Evolutionary conservation across 306 rosid genomes (phyloP), one percentile per base, ranked within the genome.

Genomic region (Medicago ruthenica): DNA sequence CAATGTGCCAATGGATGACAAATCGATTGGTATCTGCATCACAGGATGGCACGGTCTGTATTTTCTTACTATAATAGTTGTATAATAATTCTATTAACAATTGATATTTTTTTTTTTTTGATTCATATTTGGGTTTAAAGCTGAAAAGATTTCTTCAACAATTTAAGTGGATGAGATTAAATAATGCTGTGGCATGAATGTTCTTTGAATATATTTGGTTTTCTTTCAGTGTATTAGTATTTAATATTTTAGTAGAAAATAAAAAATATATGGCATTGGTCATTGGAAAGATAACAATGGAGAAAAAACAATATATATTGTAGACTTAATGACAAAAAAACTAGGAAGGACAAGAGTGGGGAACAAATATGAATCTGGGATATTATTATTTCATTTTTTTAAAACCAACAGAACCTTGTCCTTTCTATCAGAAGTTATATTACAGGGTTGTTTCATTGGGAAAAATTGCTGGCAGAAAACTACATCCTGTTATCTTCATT

Each of bases 1-100:
- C 99, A 66, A 96, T 92, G 98, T 90, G 99, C 86, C 99, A 96
- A 75, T 96, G 99, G 99, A 96, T 96, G 99, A 91, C 90, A 73
- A 92, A 91, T 73, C 93, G 98, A 67, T 78, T 96, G 85, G 97
- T 92, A 77, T 96, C 99, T 77, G 93, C 97, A 47, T 96, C 99
- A 70, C 82, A 87, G 81, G 99, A 96, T 87, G 99, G 99, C 83
- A 92, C 87, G 86, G 99, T 96, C 70, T 58, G 97, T 86, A 65
- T 77, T 51, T 74, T 21, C 21, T 41, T 27, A 45, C 70, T 61
- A 8, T 42, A 31, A 15, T 24, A 5, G 37, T 34, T 34, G 5
- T 45, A 45, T 68, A 68, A 8, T 66, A 37, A 17, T 70, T 31
- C 64, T 34, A 34, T 34, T 34, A 63, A 31, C 7, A 8, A 41